Evolutionary conservation across 139 green algal species (phyloP), one percentile per base, ranked within the genome.

Genomic region (Chloropicon primus): DNA sequence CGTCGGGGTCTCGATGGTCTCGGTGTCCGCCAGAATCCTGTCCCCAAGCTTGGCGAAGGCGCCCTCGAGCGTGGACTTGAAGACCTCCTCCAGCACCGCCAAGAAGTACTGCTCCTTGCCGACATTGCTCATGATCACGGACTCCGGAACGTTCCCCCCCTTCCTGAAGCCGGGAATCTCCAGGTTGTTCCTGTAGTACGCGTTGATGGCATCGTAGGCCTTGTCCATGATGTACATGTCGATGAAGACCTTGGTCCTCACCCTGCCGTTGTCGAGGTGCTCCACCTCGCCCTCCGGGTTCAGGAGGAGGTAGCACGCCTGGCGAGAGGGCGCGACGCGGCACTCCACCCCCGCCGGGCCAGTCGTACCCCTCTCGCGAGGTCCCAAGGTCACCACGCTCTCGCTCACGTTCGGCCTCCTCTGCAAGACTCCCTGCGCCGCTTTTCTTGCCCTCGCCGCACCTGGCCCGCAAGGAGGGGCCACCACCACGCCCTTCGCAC

Each of bases 31-130:
- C 41, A 62, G 41, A 5, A 62, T 17, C 10, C 41, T 5, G 41
- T 62, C 41, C 41, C 41, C 41, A 17, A 62, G 41, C 41, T 62
- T 62, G 41, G 41, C 41, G 41, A 62, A 62, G 41, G 41, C 80
- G 53, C 88, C 86, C 0, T 26, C 28, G 5, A 87, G 21, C 2
- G 54, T 26, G 77, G 84, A 89, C 0, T 21, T 78, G 24, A 92
- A 79, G 24, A 82, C 76, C 22, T 80, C 41, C 41, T 62, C 41
- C 5, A 62, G 41, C 41, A 62, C 41, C 10, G 41, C 41, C 41
- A 62, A 62, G 17, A 62, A 62, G 41, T 62, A 62, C 41, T 62
- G 41, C 41, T 62, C 41, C 41, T 62, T 62, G 41, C 41, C 41
- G 17, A 62, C 41, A 5, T 62, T 5, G 41, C 41, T 17, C 41